Conservation (phyloP, 2,329 filamentous ascomycete genomes). For the Hypoxylon sp. region DNA sequence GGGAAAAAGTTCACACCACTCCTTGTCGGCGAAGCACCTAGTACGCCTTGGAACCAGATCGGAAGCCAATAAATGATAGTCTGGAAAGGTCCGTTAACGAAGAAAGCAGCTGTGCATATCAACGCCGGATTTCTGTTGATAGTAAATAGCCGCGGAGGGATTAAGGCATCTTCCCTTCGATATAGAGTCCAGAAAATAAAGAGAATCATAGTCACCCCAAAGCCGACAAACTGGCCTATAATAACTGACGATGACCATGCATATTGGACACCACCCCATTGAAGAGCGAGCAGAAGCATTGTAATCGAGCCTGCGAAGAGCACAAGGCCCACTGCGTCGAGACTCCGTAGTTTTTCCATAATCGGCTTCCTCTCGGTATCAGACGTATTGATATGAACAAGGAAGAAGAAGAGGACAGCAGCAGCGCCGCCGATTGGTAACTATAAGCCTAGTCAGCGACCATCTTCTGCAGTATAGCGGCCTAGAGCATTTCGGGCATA, state of each 20-base stretch:
- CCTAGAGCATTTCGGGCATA: neutral
- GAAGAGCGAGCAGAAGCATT: conserved; percentile 40
- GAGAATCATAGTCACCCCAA: conserved; percentile 11
- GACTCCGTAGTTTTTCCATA: conserved; percentile 7
- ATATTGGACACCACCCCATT: conserved; percentile 30
- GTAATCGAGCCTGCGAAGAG: conserved; percentile 27
- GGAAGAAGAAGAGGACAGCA: conserved; percentile 8
- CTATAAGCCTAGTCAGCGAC: neutral
- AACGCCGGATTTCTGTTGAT: conserved; percentile 25
- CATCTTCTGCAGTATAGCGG: neutral
- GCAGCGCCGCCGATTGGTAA: conserved; percentile 38
- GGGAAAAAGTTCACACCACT: conserved; percentile 41
- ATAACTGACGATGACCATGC: conserved; percentile 42
- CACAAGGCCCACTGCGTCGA: conserved; percentile 25
- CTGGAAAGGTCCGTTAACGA: conserved; percentile 43
- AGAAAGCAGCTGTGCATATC: conserved; percentile 34
- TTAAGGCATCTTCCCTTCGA: conserved; percentile 29
- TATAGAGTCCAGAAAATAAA: conserved; percentile 37
- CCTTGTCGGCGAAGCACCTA: conserved; percentile 7
- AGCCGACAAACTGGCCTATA: conserved; percentile 46
- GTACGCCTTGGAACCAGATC: conserved; percentile 44
- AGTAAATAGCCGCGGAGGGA: conserved; percentile 37
- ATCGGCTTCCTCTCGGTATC: conserved; percentile 13
- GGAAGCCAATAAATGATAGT: conserved; percentile 44
- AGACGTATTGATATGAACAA: conserved; percentile 4